Percentiles rank a stretch among this genome's conserved stretches.
phyloP scores from a whole-genome alignment of 768 basidiomycete species.

The Mrakia frigida region DNA sequence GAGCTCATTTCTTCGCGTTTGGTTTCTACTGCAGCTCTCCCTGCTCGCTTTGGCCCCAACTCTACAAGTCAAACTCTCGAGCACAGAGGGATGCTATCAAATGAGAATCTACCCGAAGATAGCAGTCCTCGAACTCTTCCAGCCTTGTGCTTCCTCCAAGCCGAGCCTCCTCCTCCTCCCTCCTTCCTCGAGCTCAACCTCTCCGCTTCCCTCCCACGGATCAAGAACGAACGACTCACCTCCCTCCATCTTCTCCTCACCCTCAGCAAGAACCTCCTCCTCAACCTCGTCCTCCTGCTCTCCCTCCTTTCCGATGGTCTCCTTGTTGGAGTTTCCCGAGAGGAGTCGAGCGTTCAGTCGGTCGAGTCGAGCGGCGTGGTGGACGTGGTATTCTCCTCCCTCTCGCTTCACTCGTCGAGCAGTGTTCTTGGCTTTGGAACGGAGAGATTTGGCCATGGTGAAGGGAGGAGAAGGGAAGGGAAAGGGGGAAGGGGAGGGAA shows the following conservation, averaged over 20 bases:
- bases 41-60: no score
- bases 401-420: constrained; percentile 29
- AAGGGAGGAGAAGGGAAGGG: not conserved
- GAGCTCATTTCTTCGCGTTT: not conserved
- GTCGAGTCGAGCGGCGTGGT: constrained; percentile 30
- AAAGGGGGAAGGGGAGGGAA: not conserved
- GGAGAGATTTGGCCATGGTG: constrained; percentile 33
- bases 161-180: not conserved
- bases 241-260: constrained; percentile 22
- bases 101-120: no score
- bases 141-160: no score
- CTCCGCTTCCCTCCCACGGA: not conserved
- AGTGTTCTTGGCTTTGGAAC: constrained; percentile 29
- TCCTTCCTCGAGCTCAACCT: not conserved
- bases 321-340: constrained; percentile 28
- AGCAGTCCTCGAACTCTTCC: no score
- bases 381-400: constrained; percentile 29
- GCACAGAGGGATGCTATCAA: no score
- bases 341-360: constrained; percentile 29
- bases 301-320: constrained; percentile 19
- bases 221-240: not conserved
- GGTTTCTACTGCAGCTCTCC: no score
- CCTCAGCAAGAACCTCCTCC: constrained; percentile 17
- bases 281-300: constrained; percentile 20
- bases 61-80: no score